Evolutionary conservation across 805 yeast genomes (phyloP), one percentile per base, ranked within the genome.

Genomic region (Candida hungchunana): DNA sequence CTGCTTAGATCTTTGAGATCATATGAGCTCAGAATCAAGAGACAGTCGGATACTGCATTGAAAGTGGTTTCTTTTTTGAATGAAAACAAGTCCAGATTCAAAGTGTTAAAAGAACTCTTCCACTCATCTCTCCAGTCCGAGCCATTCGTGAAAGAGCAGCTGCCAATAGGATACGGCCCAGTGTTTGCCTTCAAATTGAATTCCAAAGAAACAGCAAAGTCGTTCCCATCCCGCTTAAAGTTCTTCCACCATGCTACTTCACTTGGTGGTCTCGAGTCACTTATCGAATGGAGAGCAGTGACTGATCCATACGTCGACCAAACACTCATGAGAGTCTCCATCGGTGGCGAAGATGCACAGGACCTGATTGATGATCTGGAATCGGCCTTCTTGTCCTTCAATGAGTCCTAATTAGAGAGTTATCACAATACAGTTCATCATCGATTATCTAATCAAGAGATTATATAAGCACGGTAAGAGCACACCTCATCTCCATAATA

Each of bases 201-300:
- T 6, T 51, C 64, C 9, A 71, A 63, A 31, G 75, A 73, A 7
- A 59, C 66, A 24, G 95, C 96, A 0, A 73, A 69, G 45, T 36
- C 48, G 8, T 63, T 89, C 12, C 94, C 95, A 7, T 65, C 79
- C 3, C 71, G 66, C 40, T 63, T 87, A 40, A 72, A 75, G 47
- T 74, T 73, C 44, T 87, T 88, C 64, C 82, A 80, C 48, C 97
- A 89, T 60, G 95, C 96, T 4, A 88, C 96, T 1, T 86, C 96
- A 3, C 66, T 90, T 18, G 97, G 97, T 26, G 96, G 97, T 16
- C 85, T 83, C 11, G 97, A 90, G 60, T 82, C 94, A 30, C 64
- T 88, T 52, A 77, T 89, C 39, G 97, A 89, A 60, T 87, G 96
- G 95, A 75, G 96, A 54, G 80, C 86, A 0, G 53, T 89, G 62